Evolutionary conservation across 768 basidiomycete genomes (phyloP).

Genomic region (Amanita muscaria): DNA sequence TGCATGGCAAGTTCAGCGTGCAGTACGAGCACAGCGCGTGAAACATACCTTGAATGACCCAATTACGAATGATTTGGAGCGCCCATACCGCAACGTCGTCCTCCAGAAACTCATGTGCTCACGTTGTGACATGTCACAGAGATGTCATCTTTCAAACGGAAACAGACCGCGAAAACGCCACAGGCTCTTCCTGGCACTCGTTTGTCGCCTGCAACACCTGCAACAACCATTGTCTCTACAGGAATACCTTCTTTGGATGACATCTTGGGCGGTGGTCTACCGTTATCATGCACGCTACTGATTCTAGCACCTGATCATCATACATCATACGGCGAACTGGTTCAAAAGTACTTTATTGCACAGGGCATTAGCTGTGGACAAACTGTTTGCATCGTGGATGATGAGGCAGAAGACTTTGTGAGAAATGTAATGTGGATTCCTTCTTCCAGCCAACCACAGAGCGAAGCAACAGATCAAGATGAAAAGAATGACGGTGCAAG

Average conservation of each 20-base stretch:
- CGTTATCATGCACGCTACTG: conserved; percentile 66
- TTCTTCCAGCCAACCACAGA: conserved; percentile 20
- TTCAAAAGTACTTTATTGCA: conserved; percentile 83
- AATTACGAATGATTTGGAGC: not conserved
- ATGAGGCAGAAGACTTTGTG: conserved; percentile 48
- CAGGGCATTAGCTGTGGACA: conserved; percentile 78
- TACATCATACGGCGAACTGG: conserved; percentile 75
- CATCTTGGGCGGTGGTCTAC: conserved; percentile 86
- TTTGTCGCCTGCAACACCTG: conserved; percentile 44
- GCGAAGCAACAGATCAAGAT: conserved; percentile 26
- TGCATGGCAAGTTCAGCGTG: not conserved
- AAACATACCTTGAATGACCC: conserved; percentile 1
- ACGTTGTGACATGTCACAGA: not conserved
- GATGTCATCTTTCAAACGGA: conserved; percentile 79
- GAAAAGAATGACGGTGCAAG: conserved; percentile 24
- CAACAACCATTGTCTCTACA: conserved; percentile 62
- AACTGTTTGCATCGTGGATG: conserved; percentile 55
- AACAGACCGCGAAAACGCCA: conserved; percentile 39
- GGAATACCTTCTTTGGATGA: conserved; percentile 94
- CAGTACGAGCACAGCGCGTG: not conserved
- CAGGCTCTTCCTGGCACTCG: conserved; percentile 40
- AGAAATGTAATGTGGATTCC: conserved; percentile 79
- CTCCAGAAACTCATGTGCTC: too few relatives aligned
- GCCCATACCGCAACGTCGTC: not conserved
- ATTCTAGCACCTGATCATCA: conserved; percentile 80